phyloP scores from a whole-genome alignment of 805 yeast species.

The Candida germanica region DNA sequence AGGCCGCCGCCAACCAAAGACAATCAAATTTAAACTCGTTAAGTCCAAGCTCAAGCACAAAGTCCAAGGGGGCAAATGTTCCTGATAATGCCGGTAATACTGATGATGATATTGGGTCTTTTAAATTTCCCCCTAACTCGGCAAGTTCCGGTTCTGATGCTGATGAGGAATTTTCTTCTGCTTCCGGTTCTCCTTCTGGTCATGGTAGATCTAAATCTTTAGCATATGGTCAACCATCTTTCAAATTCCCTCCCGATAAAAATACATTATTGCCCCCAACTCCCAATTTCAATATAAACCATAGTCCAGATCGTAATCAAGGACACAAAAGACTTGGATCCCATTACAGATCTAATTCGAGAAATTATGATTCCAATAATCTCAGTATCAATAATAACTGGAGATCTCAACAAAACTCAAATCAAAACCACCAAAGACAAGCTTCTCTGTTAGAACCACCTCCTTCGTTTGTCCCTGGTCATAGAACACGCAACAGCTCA shows the following conservation, averaged over 20 bases:
- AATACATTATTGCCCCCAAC: constrained; percentile 47
- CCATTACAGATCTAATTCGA: constrained; percentile 37
- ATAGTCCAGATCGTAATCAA: constrained; percentile 31
- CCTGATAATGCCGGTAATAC: constrained; percentile 1
- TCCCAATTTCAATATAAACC: constrained; percentile 46
- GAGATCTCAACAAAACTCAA: constrained; percentile 51
- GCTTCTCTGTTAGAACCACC: constrained; percentile 36
- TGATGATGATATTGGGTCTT: constrained; percentile 27
- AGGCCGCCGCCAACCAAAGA: constrained; percentile 93
- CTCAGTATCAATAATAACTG: constrained; percentile 54
- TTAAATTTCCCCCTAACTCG: constrained; percentile 55
- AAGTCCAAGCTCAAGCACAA: constrained; percentile 23
- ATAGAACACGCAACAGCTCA: constrained; percentile 66
- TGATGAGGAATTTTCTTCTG: constrained; percentile 10
- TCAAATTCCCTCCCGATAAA: constrained; percentile 62
- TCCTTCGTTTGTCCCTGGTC: constrained; percentile 67
- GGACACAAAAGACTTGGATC: constrained; percentile 39
- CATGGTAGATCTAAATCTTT: constrained; percentile 38
- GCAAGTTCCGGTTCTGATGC: constrained; percentile 10
- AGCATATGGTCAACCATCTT: constrained; percentile 44
- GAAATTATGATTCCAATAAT: constrained; percentile 33
- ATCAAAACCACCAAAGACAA: constrained; percentile 21
- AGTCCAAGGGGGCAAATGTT: neutral
- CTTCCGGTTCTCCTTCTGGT: constrained; percentile 14
- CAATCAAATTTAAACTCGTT: constrained; percentile 36